These are phyloP conservation scores for Croton laevigatus DNA, from an alignment of 441 rosid genomes.

Conservation along the genomic window DNA sequence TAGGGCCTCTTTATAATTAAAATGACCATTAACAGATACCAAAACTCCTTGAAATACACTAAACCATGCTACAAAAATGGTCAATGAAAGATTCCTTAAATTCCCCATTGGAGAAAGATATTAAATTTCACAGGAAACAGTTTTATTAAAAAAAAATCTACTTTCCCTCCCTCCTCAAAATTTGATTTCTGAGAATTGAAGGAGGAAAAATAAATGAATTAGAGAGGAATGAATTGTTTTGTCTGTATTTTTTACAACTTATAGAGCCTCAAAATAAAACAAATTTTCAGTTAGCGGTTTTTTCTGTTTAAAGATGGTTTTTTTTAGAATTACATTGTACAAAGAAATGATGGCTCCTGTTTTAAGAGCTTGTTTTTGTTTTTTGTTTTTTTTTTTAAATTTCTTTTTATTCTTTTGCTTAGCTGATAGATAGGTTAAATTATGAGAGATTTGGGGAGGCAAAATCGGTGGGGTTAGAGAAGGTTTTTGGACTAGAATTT, in stretches of 20 bases:
- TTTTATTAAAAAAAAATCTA: not conserved
- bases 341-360: slow-evolving; percentile 8
- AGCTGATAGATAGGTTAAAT: slow-evolving; percentile 14
- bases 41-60: slow-evolving; percentile 37
- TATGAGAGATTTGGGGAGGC: slow-evolving; percentile 18
- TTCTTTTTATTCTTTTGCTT: not conserved
- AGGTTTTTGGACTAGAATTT: not conserved
- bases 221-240: not conserved
- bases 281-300: not conserved
- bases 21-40: slow-evolving; percentile 32
- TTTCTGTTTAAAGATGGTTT: slow-evolving; percentile 1
- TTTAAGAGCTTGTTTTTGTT: not conserved
- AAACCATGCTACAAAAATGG: slow-evolving; percentile 33
- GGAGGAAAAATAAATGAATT: not conserved
- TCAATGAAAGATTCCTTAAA: slow-evolving; percentile 24
- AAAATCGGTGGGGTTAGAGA: slow-evolving; percentile 8
- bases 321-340: not conserved
- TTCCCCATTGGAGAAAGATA: slow-evolving; percentile 28
- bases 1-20: slow-evolving; percentile 69
- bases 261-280: not conserved
- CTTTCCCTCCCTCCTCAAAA: slow-evolving; percentile 5
- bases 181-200: not conserved
- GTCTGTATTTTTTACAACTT: not conserved
- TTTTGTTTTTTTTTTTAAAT: not conserved
- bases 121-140: not conserved